A percentile compares a stretch with the other conserved stretches of the same genome.
Evolutionary conservation across 1,284 basidiomycete species (phyloP).

Genomic region (Porogramme epimiltina): DNA sequence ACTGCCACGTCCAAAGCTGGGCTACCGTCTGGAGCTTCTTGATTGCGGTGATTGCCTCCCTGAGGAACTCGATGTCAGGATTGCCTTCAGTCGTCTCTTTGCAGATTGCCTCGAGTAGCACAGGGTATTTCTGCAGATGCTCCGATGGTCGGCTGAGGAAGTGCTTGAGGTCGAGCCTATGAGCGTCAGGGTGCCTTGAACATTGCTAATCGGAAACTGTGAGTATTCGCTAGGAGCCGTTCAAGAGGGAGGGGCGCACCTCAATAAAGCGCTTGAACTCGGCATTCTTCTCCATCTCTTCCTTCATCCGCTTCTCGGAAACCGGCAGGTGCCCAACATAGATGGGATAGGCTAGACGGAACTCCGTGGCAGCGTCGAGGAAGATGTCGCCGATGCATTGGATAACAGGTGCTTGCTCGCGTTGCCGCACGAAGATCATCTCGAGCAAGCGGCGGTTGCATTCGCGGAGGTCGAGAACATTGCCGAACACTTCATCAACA

Average conservation of each 20-base stretch:
- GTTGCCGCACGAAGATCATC: conserved; percentile 83
- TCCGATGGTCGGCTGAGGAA: conserved; percentile 87
- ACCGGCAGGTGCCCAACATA: conserved; percentile 87
- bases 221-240: neutral
- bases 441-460: conserved; percentile 85
- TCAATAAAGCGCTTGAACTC: conserved; percentile 89
- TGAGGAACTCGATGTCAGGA: conserved; percentile 79
- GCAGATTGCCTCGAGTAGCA: conserved; percentile 85
- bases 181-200: conserved; percentile 65
- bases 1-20: conserved; percentile 84
- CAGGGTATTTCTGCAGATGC: conserved; percentile 89
- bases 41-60: conserved; percentile 76
- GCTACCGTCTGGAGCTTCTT: conserved; percentile 76
- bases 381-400: conserved; percentile 91
- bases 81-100: conserved; percentile 78
- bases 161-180: conserved; percentile 85
- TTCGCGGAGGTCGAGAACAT: conserved; percentile 81
- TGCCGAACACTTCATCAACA: conserved; percentile 86
- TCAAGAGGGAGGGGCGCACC: conserved; percentile 45
- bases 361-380: conserved; percentile 86
- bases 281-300: conserved; percentile 82
- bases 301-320: conserved; percentile 85
- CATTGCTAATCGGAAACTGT: conserved; percentile 44
- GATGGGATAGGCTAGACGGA: conserved; percentile 82
- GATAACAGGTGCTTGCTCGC: conserved; percentile 86